A percentile compares a stretch with the other conserved stretches of the same genome.
phyloP scores from a whole-genome alignment of 176 grass and related monocot species.

The Olyra latifolia region DNA sequence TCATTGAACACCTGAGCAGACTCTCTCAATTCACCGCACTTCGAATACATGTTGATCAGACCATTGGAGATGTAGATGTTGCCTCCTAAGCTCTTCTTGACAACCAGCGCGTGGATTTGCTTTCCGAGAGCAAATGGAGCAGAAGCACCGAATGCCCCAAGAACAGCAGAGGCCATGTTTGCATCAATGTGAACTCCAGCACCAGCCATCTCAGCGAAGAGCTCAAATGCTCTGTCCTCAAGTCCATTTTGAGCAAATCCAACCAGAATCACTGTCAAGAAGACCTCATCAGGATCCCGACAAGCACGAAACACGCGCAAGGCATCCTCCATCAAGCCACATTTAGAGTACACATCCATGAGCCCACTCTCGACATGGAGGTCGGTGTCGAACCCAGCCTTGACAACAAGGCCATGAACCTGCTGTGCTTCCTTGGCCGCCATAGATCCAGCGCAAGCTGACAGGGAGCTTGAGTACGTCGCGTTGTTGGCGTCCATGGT shows the following conservation, averaged over 20 bases:
- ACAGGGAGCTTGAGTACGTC: conserved; percentile 59
- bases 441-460: conserved; percentile 60
- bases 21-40: conserved; percentile 71
- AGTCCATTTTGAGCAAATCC: conserved; percentile 81
- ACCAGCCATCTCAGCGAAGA: conserved; percentile 60
- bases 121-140: conserved; percentile 73
- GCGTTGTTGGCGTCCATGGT: conserved; percentile 55
- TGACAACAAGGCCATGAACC: conserved; percentile 76
- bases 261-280: conserved; percentile 69
- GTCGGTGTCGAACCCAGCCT: conserved; percentile 55
- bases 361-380: conserved; percentile 67
- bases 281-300: conserved; percentile 63
- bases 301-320: conserved; percentile 61
- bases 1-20: conserved; percentile 56
- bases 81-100: conserved; percentile 52
- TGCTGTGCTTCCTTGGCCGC: conserved; percentile 58
- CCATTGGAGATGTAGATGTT: conserved; percentile 83
- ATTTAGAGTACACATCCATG: conserved; percentile 95
- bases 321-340: conserved; percentile 72
- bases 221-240: conserved; percentile 56
- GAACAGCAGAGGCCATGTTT: conserved; percentile 71
- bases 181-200: conserved; percentile 48
- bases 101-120: conserved; percentile 70
- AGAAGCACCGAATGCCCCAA: conserved; percentile 68
- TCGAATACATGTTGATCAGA: conserved; percentile 91